Conservation (phyloP, 192 early-diverging fungal species). For the Entophlyctis luteolus region DNA sequence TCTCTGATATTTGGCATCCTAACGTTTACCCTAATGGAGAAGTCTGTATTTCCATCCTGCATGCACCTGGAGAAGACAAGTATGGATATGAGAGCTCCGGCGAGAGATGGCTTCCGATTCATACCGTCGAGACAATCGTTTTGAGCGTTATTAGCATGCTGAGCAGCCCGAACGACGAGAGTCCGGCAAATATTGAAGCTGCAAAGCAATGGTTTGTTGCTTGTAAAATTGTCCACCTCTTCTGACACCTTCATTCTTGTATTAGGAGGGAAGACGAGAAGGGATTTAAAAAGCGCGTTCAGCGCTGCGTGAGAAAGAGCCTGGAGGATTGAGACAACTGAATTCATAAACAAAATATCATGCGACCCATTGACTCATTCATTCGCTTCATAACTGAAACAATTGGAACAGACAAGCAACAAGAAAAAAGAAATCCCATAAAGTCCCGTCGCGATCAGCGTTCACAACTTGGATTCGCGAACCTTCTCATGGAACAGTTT, state of each 20-base stretch:
- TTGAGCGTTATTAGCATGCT: slow-evolving; percentile 90
- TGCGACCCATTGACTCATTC: no score
- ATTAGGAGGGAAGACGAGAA: slow-evolving; percentile 22
- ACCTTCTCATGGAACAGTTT: slow-evolving; percentile 80
- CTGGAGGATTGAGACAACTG: slow-evolving; percentile 32
- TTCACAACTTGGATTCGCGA: slow-evolving; percentile 19
- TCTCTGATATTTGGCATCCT: slow-evolving; percentile 85
- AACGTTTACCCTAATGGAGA: slow-evolving; percentile 84
- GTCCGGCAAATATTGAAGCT: slow-evolving; percentile 91
- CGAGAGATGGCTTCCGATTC: slow-evolving; percentile 94
- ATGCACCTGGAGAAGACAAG: slow-evolving; percentile 77
- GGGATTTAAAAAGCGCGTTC: slow-evolving; percentile 73
- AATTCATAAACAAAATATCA: no score
- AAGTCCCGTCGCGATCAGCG: no score
- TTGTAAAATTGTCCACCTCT: not conserved
- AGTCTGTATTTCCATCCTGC: slow-evolving; percentile 96
- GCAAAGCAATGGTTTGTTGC: slow-evolving; percentile 54
- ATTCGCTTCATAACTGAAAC: no score
- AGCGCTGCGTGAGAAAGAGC: slow-evolving; percentile 52
- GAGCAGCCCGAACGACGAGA: slow-evolving; percentile 87
- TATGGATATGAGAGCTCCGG: slow-evolving; percentile 85
- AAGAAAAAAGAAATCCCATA: no score
- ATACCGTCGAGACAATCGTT: slow-evolving; percentile 90
- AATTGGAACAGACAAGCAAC: no score
- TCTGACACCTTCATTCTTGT: not conserved